Base-by-base conservation (phyloP, 345 rosid genomes). In the Eucalyptus regnans region DNA sequence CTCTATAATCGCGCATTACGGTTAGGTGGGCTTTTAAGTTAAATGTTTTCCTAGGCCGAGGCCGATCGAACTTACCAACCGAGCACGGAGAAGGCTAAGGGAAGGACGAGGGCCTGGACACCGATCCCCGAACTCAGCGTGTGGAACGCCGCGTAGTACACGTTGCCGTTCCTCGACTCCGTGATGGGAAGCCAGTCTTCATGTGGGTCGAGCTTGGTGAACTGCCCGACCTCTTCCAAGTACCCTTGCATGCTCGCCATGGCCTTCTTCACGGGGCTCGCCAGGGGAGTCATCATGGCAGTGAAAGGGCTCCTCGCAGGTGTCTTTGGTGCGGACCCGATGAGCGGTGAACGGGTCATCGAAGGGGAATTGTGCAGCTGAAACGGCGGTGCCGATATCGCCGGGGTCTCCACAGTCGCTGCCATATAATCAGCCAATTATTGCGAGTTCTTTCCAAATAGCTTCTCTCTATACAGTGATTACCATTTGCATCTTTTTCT, bases 141-240 rank as follows among this genome's bases (percentile, higher is more conserved):
- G 91, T 95, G 96, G 88, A 94, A 95, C 37, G 96, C 93, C 0
- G 96, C 90, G 91, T 93, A 93, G 86, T 90, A 93, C 9, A 92
- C 89, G 90, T 95, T 94, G 33, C 97, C 96, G 56, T 90, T 92
- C 89, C 96, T 92, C 1, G 97, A 95, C 90, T 95, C 95, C 18
- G 97, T 95, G 23, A 94, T 93, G 58, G 97, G 97, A 89, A 95
- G 96, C 97, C 97, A 94, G 43, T 90, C 90, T 46, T 94, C 96
- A 56, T 92, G 95, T 4, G 95, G 93, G 86, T 93, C 91, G 71
- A 93, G 92, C 92, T 90, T 93, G 89, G 93, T 95, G 91, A 94
- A 92, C 18, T 91, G 90, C 27, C 93, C 94, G 48, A 93, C 93
- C 87, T 92, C 94, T 86, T 93, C 94, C 54, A 94, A 68, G 92